Percentiles rank a stretch among this genome's conserved stretches.
These are phyloP conservation scores for Abrus precatorius DNA, from an alignment of 306 rosid genomes.

Conservation along the genomic window DNA sequence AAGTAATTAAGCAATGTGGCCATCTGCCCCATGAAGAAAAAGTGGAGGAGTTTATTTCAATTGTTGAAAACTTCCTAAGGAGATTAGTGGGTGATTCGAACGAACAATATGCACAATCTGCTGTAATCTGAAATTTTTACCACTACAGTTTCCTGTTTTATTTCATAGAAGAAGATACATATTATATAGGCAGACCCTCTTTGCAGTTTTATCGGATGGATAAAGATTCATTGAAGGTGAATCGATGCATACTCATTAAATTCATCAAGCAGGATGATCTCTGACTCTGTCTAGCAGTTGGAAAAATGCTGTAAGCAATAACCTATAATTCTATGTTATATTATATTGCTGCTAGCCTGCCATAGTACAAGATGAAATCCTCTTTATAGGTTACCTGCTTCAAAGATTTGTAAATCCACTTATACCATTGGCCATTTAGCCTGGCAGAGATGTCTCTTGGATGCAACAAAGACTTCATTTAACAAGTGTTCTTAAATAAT, in stretches of 20 bases:
- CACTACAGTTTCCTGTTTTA: conserved; percentile 15
- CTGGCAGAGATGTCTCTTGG: neutral
- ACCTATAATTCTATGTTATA: neutral
- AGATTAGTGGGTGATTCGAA: conserved; percentile 54
- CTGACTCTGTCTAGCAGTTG: neutral
- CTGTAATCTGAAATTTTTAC: conserved; percentile 42
- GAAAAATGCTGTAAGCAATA: conserved; percentile 14
- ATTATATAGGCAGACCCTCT: neutral
- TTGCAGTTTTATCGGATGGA: conserved; percentile 28
- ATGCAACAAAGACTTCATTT: conserved; percentile 7
- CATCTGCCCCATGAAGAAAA: conserved; percentile 97
- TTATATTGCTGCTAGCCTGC: conserved; percentile 8
- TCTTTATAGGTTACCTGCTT: neutral
- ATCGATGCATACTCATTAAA: conserved; percentile 36
- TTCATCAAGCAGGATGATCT: conserved; percentile 25
- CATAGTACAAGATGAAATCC: conserved; percentile 16
- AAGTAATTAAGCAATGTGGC: conserved; percentile 83
- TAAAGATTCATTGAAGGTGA: neutral
- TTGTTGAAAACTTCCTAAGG: conserved; percentile 77
- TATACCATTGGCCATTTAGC: conserved; percentile 31
- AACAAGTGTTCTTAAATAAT: neutral
- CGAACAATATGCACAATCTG: conserved; percentile 53
- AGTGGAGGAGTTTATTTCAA: conserved; percentile 73
- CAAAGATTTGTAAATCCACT: conserved; percentile 26
- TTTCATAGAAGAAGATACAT: conserved; percentile 31